Conservation (phyloP, 768 basidiomycete genomes). For the Favolaschia claudopus region DNA sequence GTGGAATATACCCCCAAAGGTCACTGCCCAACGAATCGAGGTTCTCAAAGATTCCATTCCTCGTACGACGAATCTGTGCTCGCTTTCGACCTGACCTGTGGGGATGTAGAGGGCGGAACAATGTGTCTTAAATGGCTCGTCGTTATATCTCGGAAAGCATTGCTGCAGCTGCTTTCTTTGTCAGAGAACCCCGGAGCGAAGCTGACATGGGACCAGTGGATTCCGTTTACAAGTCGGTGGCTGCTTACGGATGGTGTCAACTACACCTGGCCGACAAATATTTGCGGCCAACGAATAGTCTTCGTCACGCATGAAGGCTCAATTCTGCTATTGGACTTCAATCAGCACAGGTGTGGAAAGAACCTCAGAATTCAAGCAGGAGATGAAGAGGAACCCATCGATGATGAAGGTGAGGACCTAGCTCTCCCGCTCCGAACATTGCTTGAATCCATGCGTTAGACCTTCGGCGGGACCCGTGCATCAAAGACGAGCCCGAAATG, state of each 20-base stretch:
- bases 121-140: not conserved
- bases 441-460: too few relatives aligned
- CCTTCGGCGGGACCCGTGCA: too few relatives aligned
- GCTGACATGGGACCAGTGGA: not conserved
- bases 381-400: too few relatives aligned
- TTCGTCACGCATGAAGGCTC: not conserved
- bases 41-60: not conserved
- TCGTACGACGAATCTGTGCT: not conserved
- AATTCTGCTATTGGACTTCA: slow-evolving; percentile 1
- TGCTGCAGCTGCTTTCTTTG: not conserved
- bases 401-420: not conserved
- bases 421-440: too few relatives aligned
- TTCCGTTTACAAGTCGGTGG: not conserved
- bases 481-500: not conserved
- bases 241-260: not conserved
- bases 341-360: not conserved
- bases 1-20: not conserved
- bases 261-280: not conserved
- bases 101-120: not conserved
- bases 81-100: not conserved
- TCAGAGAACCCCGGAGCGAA: not conserved
- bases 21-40: not conserved
- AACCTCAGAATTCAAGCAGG: not conserved
- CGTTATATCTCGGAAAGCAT: not conserved
- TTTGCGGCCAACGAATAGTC: not conserved